Base-by-base conservation (phyloP, 1,284 basidiomycete species). In the Ceraceosorus guamensis region DNA sequence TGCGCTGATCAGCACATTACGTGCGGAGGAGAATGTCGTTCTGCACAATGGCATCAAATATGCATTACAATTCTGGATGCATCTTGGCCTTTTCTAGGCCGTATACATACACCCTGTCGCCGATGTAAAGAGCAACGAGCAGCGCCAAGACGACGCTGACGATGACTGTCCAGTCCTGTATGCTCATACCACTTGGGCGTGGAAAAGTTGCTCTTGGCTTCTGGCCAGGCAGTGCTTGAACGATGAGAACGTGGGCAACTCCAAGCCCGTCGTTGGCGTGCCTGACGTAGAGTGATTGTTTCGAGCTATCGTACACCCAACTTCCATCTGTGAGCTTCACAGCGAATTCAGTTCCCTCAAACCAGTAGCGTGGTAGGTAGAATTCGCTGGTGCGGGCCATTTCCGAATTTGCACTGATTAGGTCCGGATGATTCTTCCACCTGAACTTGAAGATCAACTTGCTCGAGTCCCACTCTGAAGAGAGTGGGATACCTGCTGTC, bases 271-370 rank as follows among this genome's bases (percentile, higher is more conserved):
- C 11, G 39, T 41, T 16, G 39, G 39, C 39, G 31, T 41, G 39
- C 39, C 16, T 11, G 39, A 41, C 16, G 39, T 11, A 41, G 11
- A 41, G 39, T 16, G 39, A 41, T 16, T 41, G 39, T 11, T 16
- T 10, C 32, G 39, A 39, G 31, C 18, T 50, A 4, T 45, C 31
- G 4, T 43, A 30, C 46, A 14, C 18, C 61, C 63, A 65, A 14
- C 55, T 52, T 0, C 65, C 67, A 24, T 66, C 66, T 5, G 52
- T 35, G 14, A 65, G 6, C 34, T 46, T 16, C 5, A 73, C 53
- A 2, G 13, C 6, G 16, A 61, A 32, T 5, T 11, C 11, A 2
- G 61, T 59, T 5, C 50, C 48, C 37, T 47, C 48, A 32, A 41
- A 41, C 39, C 39, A 41, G 39, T 11, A 41, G 39, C 39, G 39